A percentile compares a stretch with the other conserved stretches of the same genome.
phyloP scores from a whole-genome alignment of 1,284 basidiomycete genomes.

The Calocybe gambosa region DNA sequence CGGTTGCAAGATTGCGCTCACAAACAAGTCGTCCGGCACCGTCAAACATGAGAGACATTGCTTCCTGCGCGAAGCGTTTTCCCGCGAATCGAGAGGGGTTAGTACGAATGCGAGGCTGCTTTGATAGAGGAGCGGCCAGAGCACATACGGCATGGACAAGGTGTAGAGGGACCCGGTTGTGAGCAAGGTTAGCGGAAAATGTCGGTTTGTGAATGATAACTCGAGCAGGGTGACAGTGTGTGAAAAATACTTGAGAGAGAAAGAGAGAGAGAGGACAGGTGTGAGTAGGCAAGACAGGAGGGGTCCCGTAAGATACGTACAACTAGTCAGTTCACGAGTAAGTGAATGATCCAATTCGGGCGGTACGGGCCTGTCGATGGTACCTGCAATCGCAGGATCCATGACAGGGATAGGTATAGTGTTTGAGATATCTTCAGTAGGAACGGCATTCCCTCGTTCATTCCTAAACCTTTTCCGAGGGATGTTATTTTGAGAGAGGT shows the following conservation, averaged over 20 bases:
- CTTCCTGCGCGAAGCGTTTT: slow-evolving; percentile 62
- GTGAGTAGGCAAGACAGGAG: slow-evolving; percentile 13
- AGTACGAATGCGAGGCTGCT: slow-evolving; percentile 54
- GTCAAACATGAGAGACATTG: slow-evolving; percentile 65
- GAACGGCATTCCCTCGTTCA: slow-evolving; percentile 28
- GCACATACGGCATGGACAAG: slow-evolving; percentile 70
- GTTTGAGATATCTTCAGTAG: slow-evolving; percentile 31
- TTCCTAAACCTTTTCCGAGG: slow-evolving; percentile 33
- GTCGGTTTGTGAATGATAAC: slow-evolving; percentile 71
- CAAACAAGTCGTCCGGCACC: slow-evolving; percentile 51
- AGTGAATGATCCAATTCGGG: slow-evolving; percentile 54
- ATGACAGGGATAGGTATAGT: slow-evolving; percentile 22
- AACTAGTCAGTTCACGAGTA: slow-evolving; percentile 67
- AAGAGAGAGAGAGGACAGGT: slow-evolving; percentile 10
- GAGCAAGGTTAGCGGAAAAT: slow-evolving; percentile 58
- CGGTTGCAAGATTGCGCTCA: slow-evolving; percentile 51
- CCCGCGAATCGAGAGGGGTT: slow-evolving; percentile 59
- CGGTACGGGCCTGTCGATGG: slow-evolving; percentile 30
- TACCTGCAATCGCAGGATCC: slow-evolving; percentile 27
- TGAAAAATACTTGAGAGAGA: slow-evolving; percentile 60
- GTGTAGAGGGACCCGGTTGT: slow-evolving; percentile 58
- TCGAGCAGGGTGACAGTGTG: slow-evolving; percentile 70
- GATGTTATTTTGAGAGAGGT: slow-evolving; percentile 13
- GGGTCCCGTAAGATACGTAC: slow-evolving; percentile 34
- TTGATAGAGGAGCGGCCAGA: slow-evolving; percentile 66